Base-by-base conservation (phyloP, 805 yeast species). In the Yarrowia sp. region DNA sequence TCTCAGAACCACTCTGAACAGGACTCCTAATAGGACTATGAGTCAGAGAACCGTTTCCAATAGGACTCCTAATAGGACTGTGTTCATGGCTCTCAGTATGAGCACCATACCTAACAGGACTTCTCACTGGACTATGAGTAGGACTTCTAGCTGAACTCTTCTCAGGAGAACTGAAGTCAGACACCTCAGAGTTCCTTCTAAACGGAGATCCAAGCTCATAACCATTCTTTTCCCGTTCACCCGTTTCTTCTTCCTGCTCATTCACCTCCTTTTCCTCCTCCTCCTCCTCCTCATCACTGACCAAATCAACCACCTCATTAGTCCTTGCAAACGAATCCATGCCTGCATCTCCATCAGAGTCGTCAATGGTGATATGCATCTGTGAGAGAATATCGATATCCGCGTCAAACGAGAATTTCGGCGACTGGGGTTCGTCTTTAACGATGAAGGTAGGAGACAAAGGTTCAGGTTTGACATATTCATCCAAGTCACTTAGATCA, bases 281-380 rank as follows among this genome's bases (percentile, higher is more conserved):
- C 22, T 35, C 56, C 4, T 35, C 42, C 43, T 52, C 58, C 16
- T 36, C 58, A 19, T 52, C 58, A 12, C 32, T 16, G 1, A 52
- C 43, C 43, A 52, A 8, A 19, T 38, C 43, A 53, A 53, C 15
- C 8, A 53, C 45, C 26, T 53, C 59, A 8, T 40, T 49, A 1
- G 53, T 53, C 12, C 65, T 43, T 12, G 63, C 43, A 15, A 59
- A 59, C 41, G 65, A 59, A 14, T 59, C 65, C 41, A 45, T 32
- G 2, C 52, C 65, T 35, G 45, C 65, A 8, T 59, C 52, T 35
- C 50, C 50, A 5, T 45, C 52, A 7, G 65, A 59, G 19, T 59
- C 65, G 52, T 59, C 52, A 5, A 59, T 43, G 14, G 36, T 35
- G 1, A 59, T 16, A 4, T 16, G 38, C 16, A 59, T 5, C 9